phyloP scores from a whole-genome alignment of 208 protist species.

The Wallacemonas collosoma region DNA sequence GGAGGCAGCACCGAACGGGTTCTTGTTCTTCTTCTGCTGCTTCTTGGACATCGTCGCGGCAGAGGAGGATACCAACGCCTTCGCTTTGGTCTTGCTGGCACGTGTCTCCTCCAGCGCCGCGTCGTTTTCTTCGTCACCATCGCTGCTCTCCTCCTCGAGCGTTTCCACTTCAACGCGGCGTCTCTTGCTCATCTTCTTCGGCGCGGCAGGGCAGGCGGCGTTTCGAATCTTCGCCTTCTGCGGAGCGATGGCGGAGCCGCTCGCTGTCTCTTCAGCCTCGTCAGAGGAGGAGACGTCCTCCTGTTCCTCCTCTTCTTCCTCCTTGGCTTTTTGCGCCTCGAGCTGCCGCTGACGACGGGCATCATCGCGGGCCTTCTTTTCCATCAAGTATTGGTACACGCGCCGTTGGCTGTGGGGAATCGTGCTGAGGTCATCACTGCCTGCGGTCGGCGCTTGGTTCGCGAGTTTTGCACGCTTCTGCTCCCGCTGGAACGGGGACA shows the following conservation, averaged over 20 bases:
- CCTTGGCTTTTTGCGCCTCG: constrained; percentile 27
- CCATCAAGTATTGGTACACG: constrained; percentile 66
- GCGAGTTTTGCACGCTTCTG: constrained; percentile 65
- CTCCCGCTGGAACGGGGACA: constrained; percentile 86
- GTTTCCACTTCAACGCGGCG: constrained; percentile 7
- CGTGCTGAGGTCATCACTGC: constrained; percentile 36
- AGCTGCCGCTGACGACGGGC: constrained; percentile 29
- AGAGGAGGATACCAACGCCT: constrained; percentile 4
- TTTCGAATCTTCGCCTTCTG: too few relatives aligned
- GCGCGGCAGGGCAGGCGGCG: too few relatives aligned
- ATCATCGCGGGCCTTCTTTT: constrained; percentile 37
- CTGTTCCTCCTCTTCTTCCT: constrained; percentile 14
- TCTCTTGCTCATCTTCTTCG: neutral
- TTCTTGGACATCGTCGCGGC: constrained; percentile 1
- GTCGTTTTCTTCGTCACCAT: constrained; percentile 5
- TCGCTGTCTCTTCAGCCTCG: constrained; percentile 7
- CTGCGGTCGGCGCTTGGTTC: constrained; percentile 70
- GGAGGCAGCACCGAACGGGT: constrained; percentile 22
- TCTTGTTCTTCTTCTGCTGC: constrained; percentile 14
- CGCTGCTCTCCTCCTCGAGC: constrained; percentile 9
- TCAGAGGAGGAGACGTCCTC: neutral
- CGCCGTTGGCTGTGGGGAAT: constrained; percentile 66
- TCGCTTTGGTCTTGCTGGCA: neutral
- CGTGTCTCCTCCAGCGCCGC: too few relatives aligned
- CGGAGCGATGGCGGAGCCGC: neutral